These are phyloP conservation scores for Thecaphora frezii DNA, from an alignment of 1,284 basidiomycete genomes.

Conservation along the genomic window DNA sequence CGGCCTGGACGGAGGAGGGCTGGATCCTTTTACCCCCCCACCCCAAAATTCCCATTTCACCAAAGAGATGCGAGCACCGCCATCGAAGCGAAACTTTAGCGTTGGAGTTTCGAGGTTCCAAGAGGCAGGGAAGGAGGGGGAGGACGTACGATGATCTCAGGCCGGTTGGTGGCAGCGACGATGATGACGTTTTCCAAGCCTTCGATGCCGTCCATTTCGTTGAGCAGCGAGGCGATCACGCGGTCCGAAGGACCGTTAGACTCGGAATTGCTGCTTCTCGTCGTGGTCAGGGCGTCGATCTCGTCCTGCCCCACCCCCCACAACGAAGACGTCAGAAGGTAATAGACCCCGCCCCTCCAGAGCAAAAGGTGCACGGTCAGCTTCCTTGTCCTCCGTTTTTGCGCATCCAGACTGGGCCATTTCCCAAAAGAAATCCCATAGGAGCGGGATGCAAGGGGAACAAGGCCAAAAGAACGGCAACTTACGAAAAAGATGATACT, in stretches of 20 bases:
- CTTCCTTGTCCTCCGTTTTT: too few relatives aligned
- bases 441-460: too few relatives aligned
- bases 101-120: too few relatives aligned
- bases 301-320: slow-evolving; percentile 72
- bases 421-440: too few relatives aligned
- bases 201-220: slow-evolving; percentile 96
- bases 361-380: too few relatives aligned
- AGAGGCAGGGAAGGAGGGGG: too few relatives aligned
- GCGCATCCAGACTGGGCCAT: too few relatives aligned
- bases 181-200: slow-evolving; percentile 88
- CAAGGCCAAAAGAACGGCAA: too few relatives aligned
- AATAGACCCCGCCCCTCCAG: not conserved
- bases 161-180: slow-evolving; percentile 92
- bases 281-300: slow-evolving; percentile 87
- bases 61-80: too few relatives aligned
- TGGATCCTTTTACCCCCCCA: too few relatives aligned
- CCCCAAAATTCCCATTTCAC: too few relatives aligned
- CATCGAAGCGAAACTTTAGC: too few relatives aligned
- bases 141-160: slow-evolving; percentile 77
- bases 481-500: slow-evolving; percentile 84
- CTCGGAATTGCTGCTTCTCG: slow-evolving; percentile 67
- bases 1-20: slow-evolving; percentile 93
- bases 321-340: not conserved
- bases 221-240: slow-evolving; percentile 87
- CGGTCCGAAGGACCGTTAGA: slow-evolving; percentile 64